phyloP scores from a whole-genome alignment of 2,329 filamentous ascomycete species.

The Alternaria solani region DNA sequence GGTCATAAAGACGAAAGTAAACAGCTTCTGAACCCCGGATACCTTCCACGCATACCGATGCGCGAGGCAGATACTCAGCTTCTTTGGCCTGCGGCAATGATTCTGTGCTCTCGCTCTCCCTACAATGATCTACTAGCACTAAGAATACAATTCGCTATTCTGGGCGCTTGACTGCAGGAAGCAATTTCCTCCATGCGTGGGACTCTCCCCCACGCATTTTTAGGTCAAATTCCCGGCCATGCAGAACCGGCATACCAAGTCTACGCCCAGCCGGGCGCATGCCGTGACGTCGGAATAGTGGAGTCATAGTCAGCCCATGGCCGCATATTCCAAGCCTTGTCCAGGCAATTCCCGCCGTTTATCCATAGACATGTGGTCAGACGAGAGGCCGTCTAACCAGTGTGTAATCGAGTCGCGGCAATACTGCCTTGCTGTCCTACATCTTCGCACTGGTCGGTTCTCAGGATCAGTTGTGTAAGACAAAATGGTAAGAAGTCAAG shows the following conservation, averaged over 20 bases:
- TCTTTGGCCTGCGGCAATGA: not conserved
- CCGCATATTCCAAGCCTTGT: constrained; percentile 14
- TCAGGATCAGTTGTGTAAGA: too few relatives aligned
- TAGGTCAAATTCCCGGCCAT: not conserved
- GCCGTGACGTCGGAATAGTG: constrained; percentile 10
- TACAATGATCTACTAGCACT: not conserved
- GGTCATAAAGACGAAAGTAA: not conserved
- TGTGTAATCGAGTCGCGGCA: not conserved
- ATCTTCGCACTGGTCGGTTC: not conserved
- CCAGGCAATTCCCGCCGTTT: not conserved
- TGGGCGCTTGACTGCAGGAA: not conserved
- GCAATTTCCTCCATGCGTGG: not conserved
- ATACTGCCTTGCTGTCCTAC: not conserved
- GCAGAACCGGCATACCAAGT: not conserved
- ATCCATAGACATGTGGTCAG: constrained; percentile 4
- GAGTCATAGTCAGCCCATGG: constrained; percentile 14
- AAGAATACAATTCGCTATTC: not conserved
- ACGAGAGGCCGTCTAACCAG: not conserved
- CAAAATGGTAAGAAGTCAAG: not conserved
- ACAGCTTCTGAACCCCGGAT: not conserved
- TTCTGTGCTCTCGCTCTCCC: not conserved
- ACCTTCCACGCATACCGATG: not conserved
- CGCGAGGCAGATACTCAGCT: not conserved
- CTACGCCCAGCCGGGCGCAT: constrained; percentile 7
- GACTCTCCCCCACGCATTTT: not conserved